Percentiles rank a stretch among this genome's conserved stretches.
Evolutionary conservation across 2,329 filamentous ascomycete species (phyloP).

Genomic region (Nannizzia gypsea): DNA sequence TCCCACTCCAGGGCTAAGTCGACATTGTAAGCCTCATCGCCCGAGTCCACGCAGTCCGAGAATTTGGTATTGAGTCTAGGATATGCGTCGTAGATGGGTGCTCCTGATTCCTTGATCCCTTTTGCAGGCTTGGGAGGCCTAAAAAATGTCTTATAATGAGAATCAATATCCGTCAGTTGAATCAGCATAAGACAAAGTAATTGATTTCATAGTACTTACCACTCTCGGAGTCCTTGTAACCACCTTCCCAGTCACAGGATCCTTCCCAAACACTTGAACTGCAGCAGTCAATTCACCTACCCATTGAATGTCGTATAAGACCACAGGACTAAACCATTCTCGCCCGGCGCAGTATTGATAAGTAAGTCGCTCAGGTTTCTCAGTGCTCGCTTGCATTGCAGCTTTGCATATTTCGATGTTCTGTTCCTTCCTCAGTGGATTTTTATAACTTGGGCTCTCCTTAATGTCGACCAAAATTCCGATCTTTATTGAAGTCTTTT

Average conservation of each 20-base stretch:
- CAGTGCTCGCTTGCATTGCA: neutral
- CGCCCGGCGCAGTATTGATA: neutral
- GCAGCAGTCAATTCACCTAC: slow-evolving; percentile 2
- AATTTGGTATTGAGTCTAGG: neutral
- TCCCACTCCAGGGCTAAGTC: neutral
- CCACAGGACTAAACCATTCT: neutral
- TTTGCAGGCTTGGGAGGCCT: neutral
- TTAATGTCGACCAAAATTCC: neutral
- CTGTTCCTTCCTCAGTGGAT: neutral
- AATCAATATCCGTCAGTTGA: neutral
- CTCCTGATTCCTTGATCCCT: neutral
- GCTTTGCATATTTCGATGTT: neutral
- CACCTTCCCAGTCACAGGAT: neutral
- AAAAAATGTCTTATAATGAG: neutral
- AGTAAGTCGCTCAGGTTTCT: neutral
- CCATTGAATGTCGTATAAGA: slow-evolving; percentile 2
- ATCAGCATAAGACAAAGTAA: neutral
- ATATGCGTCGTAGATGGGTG: neutral
- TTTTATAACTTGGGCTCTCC: neutral
- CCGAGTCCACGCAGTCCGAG: neutral
- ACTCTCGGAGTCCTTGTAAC: neutral
- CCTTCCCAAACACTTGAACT: slow-evolving; percentile 6
- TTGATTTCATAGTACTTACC: neutral
- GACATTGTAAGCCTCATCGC: neutral
- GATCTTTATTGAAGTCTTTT: neutral